Conservation (phyloP, 768 basidiomycete species). For the Lentinula guzmanii region DNA sequence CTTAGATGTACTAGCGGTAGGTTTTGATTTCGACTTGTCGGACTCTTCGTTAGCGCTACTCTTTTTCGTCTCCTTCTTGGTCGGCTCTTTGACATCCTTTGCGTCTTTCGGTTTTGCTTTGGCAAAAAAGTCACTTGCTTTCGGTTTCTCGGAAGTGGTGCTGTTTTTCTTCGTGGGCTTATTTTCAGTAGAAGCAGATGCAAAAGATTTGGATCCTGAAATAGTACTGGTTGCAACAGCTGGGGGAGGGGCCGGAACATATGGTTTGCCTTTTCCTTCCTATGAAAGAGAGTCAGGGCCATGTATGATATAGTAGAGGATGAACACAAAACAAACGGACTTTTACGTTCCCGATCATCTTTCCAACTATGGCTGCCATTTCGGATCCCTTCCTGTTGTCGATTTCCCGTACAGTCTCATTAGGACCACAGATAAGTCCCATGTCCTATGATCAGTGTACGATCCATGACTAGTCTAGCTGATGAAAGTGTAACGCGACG, state of each 20-base stretch:
- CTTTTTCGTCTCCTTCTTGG: slow-evolving; percentile 9
- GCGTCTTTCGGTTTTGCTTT: slow-evolving; percentile 25
- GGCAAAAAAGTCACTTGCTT: slow-evolving; percentile 10
- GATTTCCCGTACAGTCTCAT: slow-evolving; percentile 25
- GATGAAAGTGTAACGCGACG: slow-evolving; percentile 20
- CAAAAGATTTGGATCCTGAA: background rate
- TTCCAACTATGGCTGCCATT: slow-evolving; percentile 38
- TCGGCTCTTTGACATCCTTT: slow-evolving; percentile 9
- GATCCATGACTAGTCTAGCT: background rate
- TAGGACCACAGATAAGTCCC: slow-evolving; percentile 35
- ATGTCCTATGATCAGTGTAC: slow-evolving; percentile 30
- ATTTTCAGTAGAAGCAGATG: background rate
- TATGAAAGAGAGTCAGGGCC: background rate
- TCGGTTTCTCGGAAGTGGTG: slow-evolving; percentile 16
- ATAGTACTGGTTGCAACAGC: slow-evolving; percentile 32
- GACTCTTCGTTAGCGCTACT: background rate
- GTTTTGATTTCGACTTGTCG: background rate
- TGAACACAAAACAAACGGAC: slow-evolving; percentile 20
- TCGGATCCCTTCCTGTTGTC: slow-evolving; percentile 37
- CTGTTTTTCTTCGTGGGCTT: slow-evolving; percentile 15
- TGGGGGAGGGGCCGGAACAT: slow-evolving; percentile 19
- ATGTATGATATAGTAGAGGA: background rate
- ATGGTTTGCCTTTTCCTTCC: slow-evolving; percentile 2
- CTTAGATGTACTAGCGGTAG: background rate
- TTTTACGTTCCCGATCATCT: slow-evolving; percentile 42